phyloP scores from a whole-genome alignment of 495 filamentous ascomycete genomes.

The Tuber borchii region DNA sequence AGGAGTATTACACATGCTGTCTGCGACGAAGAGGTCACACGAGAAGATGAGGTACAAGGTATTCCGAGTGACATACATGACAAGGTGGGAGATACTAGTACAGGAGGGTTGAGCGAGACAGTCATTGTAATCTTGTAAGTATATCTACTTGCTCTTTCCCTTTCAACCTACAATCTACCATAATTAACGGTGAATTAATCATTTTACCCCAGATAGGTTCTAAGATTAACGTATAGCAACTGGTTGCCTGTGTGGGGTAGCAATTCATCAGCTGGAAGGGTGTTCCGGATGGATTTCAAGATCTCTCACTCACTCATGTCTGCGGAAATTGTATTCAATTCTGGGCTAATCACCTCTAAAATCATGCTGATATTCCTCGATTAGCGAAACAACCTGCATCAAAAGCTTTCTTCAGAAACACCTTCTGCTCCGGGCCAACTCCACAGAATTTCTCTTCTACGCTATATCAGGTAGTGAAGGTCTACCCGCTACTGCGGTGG shows the following conservation, averaged over 20 bases:
- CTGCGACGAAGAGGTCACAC: conserved; percentile 80
- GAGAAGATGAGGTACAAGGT: conserved; percentile 85
- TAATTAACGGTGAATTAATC: neutral
- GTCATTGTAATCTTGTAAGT: conserved; percentile 66
- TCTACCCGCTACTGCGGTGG: conserved; percentile 98
- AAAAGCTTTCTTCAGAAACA: conserved; percentile 97
- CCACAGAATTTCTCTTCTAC: conserved; percentile 94
- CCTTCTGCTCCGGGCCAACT: conserved; percentile 89
- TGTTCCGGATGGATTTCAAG: conserved; percentile 93
- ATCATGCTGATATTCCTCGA: neutral
- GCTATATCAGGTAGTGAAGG: conserved; percentile 97
- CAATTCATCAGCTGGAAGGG: conserved; percentile 92
- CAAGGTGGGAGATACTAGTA: conserved; percentile 84
- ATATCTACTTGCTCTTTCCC: too few species aligned
- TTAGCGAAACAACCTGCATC: conserved; percentile 70
- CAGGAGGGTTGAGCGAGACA: conserved; percentile 76
- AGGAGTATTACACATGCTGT: conserved; percentile 84
- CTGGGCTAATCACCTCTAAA: neutral
- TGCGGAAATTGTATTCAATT: conserved; percentile 63
- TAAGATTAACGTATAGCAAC: conserved; percentile 96
- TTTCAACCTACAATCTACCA: too few species aligned
- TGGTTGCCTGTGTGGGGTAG: conserved; percentile 95
- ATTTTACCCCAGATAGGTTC: conserved; percentile 51
- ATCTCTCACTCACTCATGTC: conserved; percentile 89
- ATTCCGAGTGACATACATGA: conserved; percentile 85